These are phyloP conservation scores for Beta lomatogona DNA, from an alignment of 179 eudicot species.

Conservation along the genomic window DNA sequence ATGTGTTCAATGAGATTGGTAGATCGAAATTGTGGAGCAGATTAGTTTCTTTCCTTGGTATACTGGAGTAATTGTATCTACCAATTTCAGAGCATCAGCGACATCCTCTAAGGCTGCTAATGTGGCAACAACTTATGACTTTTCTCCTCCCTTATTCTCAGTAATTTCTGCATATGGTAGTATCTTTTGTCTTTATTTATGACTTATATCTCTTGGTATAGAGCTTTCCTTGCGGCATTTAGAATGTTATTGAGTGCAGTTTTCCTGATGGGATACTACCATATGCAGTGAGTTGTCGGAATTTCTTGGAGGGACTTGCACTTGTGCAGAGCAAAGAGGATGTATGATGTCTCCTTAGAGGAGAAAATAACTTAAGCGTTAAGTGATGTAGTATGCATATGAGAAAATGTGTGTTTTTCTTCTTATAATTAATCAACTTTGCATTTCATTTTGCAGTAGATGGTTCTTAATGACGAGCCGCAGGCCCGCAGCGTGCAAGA, in stretches of 20 bases:
- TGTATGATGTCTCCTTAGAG: conserved; percentile 42
- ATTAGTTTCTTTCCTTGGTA: no score
- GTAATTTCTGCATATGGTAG: conserved; percentile 31
- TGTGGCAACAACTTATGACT: no score
- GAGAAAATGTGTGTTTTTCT: not conserved
- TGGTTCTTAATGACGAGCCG: conserved; percentile 61
- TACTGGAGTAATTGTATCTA: no score
- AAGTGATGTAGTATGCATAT: not conserved
- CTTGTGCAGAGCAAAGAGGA: conserved; percentile 81
- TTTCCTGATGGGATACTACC: not conserved
- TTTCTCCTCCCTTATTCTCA: no score
- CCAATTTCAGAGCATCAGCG: no score
- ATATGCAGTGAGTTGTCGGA: conserved; percentile 86
- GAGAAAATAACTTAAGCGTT: no score
- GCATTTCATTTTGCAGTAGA: conserved; percentile 44
- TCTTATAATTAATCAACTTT: no score
- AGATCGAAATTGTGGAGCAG: no score
- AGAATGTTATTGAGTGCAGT: not conserved
- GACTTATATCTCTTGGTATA: not conserved
- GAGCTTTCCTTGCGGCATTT: not conserved
- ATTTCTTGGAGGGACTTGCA: conserved; percentile 87
- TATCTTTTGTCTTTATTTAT: not conserved
- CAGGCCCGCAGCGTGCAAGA: conserved; percentile 57
- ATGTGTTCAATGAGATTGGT: no score
- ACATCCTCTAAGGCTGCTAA: no score